Evolutionary conservation across 169 alveolate species (phyloP), one percentile per base, ranked within the genome.

Genomic region (Plasmodium fragile): DNA sequence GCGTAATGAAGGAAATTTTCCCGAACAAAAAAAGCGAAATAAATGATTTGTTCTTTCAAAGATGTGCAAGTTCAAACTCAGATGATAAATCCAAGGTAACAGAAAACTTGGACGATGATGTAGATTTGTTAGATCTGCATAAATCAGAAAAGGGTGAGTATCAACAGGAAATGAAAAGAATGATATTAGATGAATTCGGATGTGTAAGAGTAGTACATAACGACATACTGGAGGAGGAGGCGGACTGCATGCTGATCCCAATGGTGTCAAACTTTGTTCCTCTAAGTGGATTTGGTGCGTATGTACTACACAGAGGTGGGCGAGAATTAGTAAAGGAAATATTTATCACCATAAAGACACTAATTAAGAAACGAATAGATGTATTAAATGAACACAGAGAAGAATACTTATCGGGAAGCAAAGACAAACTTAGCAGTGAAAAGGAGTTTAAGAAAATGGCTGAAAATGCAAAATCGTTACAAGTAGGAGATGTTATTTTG

Each of bases 251-350:
- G 94, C 59, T 91, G 39, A 70, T 91, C 73, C 94, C 94, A 1
- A 91, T 91, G 94, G 94, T 91, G 32, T 91, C 94, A 7, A 91
- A 91, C 73, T 91, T 91, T 16, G 82, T 91, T 0, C 94, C 94
- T 4, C 25, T 91, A 71, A 81, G 94, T 13, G 94, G 94, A 22
- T 91, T 91, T 81, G 94, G 94, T 1, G 91, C 94, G 22, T 91
- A 80, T 71, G 55, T 91, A 91, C 82, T 91, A 45, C 91, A 91
- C 16, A 91, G 82, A 70, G 94, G 94, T 0, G 94, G 94, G 16
- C 30, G 72, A 80, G 92, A 91, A 69, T 91, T 91, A 91, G 92
- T 91, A 28, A 91, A 81, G 55, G 94, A 91, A 71, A 91, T 91
- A 7, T 80, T 91, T 7, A 45, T 69, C 49, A 45, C 84, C 36